Evolutionary conservation across 1,284 basidiomycete species (phyloP).

Genomic region (Fomitopsis betulina): DNA sequence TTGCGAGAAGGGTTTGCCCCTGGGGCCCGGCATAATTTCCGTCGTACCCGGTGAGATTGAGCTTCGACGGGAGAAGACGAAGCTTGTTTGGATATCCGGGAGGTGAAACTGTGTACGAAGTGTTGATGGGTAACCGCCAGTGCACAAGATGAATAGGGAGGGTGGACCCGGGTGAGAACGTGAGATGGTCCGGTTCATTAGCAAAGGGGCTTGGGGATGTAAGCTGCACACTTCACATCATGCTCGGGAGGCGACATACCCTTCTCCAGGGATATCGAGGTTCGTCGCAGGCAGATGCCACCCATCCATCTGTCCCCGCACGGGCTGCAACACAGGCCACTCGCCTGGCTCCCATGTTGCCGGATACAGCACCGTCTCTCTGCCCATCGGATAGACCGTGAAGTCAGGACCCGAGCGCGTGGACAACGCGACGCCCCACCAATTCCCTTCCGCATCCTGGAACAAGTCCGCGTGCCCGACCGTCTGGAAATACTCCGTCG

Average conservation of each 20-base stretch:
- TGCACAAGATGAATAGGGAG: background rate
- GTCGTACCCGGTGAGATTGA: background rate
- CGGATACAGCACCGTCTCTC: background rate
- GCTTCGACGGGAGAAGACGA: background rate
- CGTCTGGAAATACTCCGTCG: conserved; percentile 1
- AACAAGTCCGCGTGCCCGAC: background rate
- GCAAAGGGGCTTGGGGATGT: background rate
- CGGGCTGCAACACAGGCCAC: conserved; percentile 1
- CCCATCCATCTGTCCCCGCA: background rate
- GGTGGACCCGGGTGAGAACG: background rate
- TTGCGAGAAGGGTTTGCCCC: background rate
- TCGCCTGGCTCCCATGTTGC: background rate
- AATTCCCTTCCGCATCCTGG: background rate
- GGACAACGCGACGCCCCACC: conserved; percentile 2
- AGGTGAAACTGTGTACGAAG: background rate
- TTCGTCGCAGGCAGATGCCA: background rate
- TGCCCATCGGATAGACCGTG: background rate
- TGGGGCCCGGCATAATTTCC: background rate
- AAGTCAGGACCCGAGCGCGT: background rate
- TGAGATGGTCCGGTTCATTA: background rate
- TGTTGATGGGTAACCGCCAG: background rate
- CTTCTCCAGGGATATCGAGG: conserved; percentile 1
- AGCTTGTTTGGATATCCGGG: background rate
- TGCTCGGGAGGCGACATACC: background rate
- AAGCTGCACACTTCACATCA: background rate